Conservation (phyloP, 345 rosid species). For the Dipteronia sinensis region DNA sequence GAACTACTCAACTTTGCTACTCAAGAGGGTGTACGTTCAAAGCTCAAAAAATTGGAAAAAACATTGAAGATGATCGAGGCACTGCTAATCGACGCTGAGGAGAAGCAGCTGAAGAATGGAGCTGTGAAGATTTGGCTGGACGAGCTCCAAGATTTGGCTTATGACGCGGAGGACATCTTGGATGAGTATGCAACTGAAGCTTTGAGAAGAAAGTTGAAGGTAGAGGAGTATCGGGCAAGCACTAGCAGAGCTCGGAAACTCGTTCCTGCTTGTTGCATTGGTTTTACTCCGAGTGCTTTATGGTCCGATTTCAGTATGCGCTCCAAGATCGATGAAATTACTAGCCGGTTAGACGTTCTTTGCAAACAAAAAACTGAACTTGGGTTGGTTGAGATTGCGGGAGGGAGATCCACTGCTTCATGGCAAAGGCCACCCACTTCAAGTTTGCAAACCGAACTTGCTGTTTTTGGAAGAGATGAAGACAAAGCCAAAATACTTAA, state of each 20-base stretch:
- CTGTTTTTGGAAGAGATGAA: neutral
- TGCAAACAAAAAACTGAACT: neutral
- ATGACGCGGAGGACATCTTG: constrained; percentile 14
- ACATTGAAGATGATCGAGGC: neutral
- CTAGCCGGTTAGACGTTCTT: neutral
- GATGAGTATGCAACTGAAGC: constrained; percentile 10
- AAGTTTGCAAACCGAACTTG: neutral
- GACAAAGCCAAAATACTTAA: constrained; percentile 3
- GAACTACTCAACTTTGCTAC: neutral
- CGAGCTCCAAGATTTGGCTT: constrained; percentile 4
- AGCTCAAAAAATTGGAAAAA: neutral
- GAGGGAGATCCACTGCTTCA: neutral
- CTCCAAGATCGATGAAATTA: neutral
- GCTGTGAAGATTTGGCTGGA: constrained; percentile 12
- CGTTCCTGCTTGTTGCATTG: neutral
- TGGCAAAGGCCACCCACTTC: neutral
- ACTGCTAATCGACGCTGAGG: neutral
- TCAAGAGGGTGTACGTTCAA: neutral
- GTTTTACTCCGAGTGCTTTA: neutral
- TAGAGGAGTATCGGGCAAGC: neutral
- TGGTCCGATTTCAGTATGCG: neutral
- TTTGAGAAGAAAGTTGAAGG: neutral
- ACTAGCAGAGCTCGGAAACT: neutral
- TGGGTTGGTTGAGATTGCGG: neutral
- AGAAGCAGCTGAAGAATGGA: neutral